Evolutionary conservation across 2,329 filamentous ascomycete species (phyloP).

Genomic region (Pyricularia pennisetigena): DNA sequence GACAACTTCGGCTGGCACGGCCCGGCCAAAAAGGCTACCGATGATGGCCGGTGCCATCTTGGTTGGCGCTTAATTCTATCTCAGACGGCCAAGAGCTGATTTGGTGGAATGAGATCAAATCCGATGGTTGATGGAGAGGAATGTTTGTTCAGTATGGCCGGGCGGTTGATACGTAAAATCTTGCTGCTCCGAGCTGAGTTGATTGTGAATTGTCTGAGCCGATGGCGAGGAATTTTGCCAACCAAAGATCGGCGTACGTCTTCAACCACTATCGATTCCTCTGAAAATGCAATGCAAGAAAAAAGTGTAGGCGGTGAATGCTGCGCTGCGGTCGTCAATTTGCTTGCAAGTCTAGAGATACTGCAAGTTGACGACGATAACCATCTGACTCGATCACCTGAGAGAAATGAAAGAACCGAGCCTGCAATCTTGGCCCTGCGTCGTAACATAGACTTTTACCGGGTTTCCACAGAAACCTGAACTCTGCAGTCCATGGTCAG

Average conservation of each 20-base stretch:
- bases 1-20: constrained; percentile 9
- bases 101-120: not conserved
- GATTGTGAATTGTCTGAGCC: not conserved
- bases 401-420: not conserved
- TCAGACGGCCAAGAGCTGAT: not conserved
- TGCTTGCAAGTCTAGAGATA: not conserved
- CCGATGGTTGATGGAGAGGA: not conserved
- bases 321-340: not conserved
- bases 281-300: not conserved
- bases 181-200: not conserved
- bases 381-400: not conserved
- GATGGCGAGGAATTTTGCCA: not conserved
- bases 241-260: not conserved
- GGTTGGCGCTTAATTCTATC: not conserved
- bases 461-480: not conserved
- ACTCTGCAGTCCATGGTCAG: not conserved
- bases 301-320: not conserved
- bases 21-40: constrained; percentile 18
- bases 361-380: not conserved
- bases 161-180: not conserved
- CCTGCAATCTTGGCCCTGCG: not conserved
- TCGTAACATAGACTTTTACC: not conserved
- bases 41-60: constrained; percentile 31
- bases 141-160: not conserved
- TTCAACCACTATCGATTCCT: not conserved